Conservation (phyloP, 352 stramenopile genomes). For the Phytophthora niederhauseri region DNA sequence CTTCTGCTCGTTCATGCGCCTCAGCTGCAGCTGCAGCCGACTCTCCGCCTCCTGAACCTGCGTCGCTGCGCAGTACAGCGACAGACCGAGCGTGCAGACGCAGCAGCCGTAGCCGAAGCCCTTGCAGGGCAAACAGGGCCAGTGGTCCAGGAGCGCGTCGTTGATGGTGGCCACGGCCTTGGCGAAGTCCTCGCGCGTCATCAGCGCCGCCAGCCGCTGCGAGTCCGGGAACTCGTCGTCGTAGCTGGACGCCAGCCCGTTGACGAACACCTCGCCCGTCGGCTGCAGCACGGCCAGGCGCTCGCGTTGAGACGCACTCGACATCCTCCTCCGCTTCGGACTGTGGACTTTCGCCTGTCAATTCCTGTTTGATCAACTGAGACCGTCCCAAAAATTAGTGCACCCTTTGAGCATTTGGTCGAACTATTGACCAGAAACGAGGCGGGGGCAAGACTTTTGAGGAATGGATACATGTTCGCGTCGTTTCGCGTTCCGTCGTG, state of each 20-base stretch:
- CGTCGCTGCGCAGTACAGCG: slow-evolving; percentile 77
- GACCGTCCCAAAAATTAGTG: slow-evolving; percentile 2
- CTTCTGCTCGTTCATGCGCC: slow-evolving; percentile 68
- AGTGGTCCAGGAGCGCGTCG: slow-evolving; percentile 82
- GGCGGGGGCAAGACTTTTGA: slow-evolving; percentile 9
- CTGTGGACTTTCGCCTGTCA: slow-evolving; percentile 1
- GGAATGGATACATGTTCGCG: slow-evolving; percentile 8
- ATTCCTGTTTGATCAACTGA: slow-evolving; percentile 14
- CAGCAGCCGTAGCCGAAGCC: slow-evolving; percentile 85
- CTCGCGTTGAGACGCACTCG: slow-evolving; percentile 24
- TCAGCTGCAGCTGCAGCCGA: slow-evolving; percentile 68
- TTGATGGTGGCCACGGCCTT: slow-evolving; percentile 75
- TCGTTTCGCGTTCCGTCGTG: slow-evolving; percentile 27
- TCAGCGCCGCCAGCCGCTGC: slow-evolving; percentile 42
- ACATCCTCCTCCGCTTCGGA: slow-evolving; percentile 8
- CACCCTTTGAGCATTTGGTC: not conserved
- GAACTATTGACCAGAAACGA: not conserved
- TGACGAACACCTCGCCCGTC: slow-evolving; percentile 80
- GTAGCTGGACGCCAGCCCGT: slow-evolving; percentile 77
- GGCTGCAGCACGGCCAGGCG: slow-evolving; percentile 59
- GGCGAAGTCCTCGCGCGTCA: slow-evolving; percentile 73
- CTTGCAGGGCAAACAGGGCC: slow-evolving; percentile 84
- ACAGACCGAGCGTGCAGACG: slow-evolving; percentile 79
- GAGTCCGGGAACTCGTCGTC: slow-evolving; percentile 74
- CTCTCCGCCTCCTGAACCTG: slow-evolving; percentile 79